Base-by-base conservation (phyloP, 768 basidiomycete genomes). In the Porphyrellus cyaneotinctus region DNA sequence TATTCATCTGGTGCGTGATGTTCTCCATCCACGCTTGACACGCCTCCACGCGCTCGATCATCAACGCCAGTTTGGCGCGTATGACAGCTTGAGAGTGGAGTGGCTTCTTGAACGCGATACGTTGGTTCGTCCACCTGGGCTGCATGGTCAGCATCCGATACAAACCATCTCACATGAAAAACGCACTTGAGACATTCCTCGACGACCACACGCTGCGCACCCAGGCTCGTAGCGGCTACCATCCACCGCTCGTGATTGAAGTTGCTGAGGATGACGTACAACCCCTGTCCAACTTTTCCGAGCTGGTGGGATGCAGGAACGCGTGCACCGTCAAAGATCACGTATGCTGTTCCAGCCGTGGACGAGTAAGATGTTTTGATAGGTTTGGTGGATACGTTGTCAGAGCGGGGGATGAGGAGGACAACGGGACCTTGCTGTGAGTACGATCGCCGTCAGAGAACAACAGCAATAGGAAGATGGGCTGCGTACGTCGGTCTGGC, bases 351-450 rank as follows among this genome's bases (percentile, higher is more conserved):
- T 7, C 95, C 95, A 4, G 95, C 95, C 0, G 88, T 86, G 4
- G 88, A 66, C 0, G 95, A 97, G 70, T 98, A 98, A 1, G 88
- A 81, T 0, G 95, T 97, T 74, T 93, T 94, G 72, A 98, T 88
- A 22, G 84, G 83, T 63, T 87, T 92, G 6, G 95, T 97, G 47
- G 84, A 81, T 51, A 97, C 79, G 6, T 79, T 81, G 38, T 85
- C 81, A 14, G 78, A 79, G 42, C 91, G 80, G 35, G 83, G 81
- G 52, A 93, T 81, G 35, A 92, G 76, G 37, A 93, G 80, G 43
- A 90, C 88, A 15, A 85, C 81, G 57, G 85, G 87, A 18, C 88
- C 88, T 41, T 77, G 77, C 83, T 88, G 50, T 28, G 18, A 22
- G n/a, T n/a, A n/a, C n/a, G n/a, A n/a, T n/a, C 30, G 35, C 12